A percentile compares a stretch with the other conserved stretches of the same genome.
Evolutionary conservation across 2,329 filamentous ascomycete genomes (phyloP).

Genomic region (Talaromyces sp.): DNA sequence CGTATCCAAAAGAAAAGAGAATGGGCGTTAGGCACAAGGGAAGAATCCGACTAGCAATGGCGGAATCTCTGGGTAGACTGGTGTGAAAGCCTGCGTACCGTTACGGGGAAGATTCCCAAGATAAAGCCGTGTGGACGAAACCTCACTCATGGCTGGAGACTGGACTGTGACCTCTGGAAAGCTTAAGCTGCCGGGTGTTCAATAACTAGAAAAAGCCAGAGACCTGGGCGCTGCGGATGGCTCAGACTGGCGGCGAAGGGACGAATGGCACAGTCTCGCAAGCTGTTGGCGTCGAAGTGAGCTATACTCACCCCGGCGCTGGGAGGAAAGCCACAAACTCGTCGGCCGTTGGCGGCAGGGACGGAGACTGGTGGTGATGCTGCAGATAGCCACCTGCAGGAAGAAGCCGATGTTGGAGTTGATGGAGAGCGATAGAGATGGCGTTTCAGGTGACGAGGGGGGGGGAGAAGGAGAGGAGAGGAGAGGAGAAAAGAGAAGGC

Average conservation of each 20-base stretch:
- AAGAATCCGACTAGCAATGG: conserved; percentile 12
- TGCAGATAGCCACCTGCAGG: not conserved
- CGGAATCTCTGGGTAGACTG: conserved; percentile 22
- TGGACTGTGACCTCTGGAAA: not conserved
- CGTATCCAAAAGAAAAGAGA: conserved; percentile 14
- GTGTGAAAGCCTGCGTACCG: conserved; percentile 59
- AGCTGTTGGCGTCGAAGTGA: conserved; percentile 3
- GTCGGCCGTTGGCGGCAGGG: not conserved
- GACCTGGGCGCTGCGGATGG: not conserved
- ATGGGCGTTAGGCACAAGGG: conserved; percentile 10
- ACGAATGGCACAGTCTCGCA: not conserved
- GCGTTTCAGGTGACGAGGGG: not conserved
- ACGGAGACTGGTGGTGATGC: not conserved
- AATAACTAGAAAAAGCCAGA: not conserved
- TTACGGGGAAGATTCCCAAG: conserved; percentile 95
- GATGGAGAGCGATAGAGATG: not conserved
- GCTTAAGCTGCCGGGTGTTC: not conserved
- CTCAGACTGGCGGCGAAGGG: not conserved
- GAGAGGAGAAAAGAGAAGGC: not conserved
- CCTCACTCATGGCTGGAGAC: conserved; percentile 63
- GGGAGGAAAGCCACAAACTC: conserved; percentile 2
- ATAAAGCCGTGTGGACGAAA: conserved; percentile 92
- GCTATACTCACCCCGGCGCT: conserved; percentile 8
- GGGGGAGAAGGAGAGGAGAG: not conserved
- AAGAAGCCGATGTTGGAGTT: not conserved